Evolutionary conservation across 176 grass and related monocot species (phyloP), one percentile per base, ranked within the genome.

Genomic region (Typha latifolia): DNA sequence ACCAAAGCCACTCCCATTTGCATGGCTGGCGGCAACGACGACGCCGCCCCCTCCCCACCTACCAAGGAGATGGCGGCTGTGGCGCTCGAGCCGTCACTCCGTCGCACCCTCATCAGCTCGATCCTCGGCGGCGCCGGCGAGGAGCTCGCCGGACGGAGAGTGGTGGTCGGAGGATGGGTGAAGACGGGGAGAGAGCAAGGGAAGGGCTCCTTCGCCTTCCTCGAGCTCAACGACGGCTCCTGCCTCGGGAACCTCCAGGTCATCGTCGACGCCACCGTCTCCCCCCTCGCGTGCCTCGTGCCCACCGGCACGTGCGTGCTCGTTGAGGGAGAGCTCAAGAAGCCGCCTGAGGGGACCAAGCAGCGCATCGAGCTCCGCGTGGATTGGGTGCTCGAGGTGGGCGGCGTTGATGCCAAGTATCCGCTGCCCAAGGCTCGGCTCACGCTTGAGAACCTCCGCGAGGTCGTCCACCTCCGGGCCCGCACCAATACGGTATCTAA

Each of bases 191-290:
- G 88, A 14, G 84, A 87, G 77, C 88, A 91, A 71, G 88, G 88
- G 3, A 79, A 76, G 31, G 88, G 88, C 2, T 63, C 81, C 9
- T 91, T 87, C 66, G 88, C 88, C 32, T 88, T 91, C 64, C 88
- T 96, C 24, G 92, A 91, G 77, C 63, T 96, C 74, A 96, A 88
- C 80, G 92, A 96, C 22, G 92, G 92, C 0, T 96, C 92, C 14
- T 91, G 92, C 78, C 78, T 69, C 56, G 48, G 64, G 16, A 86
- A 84, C 77, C 88, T 96, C 12, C 88, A 96, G 88, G 88, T 96
- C 64, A 84, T 76, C 52, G 83, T 91, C 6, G 80, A 89, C 5
- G 75, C 81, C 14, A 52, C 66, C 10, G 75, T 90, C 32, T 53
- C 79, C 75, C 82, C 88, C 32, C 85, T 96, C 14, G 69, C 83